A percentile compares a stretch with the other conserved stretches of the same genome.
Conservation (phyloP, 371 early-diverging fungal genomes). For the Syncephalis plumigaleata region DNA sequence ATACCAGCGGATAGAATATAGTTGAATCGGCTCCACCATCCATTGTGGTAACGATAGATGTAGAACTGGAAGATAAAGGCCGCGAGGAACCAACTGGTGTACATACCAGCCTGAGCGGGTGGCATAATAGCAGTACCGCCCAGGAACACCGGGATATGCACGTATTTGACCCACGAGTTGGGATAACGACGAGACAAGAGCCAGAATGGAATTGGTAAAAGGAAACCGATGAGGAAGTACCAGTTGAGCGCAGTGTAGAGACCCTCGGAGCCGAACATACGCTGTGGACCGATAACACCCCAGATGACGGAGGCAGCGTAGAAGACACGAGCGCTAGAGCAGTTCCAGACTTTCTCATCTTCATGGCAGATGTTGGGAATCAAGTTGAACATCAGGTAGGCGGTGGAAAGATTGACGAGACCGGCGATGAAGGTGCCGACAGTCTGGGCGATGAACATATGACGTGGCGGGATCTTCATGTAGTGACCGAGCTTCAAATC, state of each 20-base stretch:
- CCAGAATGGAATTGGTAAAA: conserved; percentile 33
- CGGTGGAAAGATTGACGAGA: conserved; percentile 19
- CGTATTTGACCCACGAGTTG: conserved; percentile 9
- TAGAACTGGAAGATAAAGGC: conserved; percentile 46
- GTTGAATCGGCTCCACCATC: conserved; percentile 54
- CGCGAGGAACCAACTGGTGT: conserved; percentile 36
- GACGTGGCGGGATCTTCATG: conserved; percentile 40
- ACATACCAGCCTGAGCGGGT: conserved; percentile 8
- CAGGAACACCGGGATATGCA: conserved; percentile 11
- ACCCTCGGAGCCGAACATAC: conserved; percentile 39
- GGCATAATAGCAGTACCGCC: conserved; percentile 21
- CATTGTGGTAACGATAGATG: conserved; percentile 23
- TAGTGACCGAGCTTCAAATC: conserved; percentile 37
- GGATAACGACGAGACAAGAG: conserved; percentile 17
- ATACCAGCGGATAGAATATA: conserved; percentile 57
- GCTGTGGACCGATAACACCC: conserved; percentile 57
- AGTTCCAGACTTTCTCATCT: conserved; percentile 14
- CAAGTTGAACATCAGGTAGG: conserved; percentile 17
- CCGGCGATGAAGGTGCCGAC: conserved; percentile 23
- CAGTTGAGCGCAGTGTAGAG: conserved; percentile 38
- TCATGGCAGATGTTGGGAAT: conserved; percentile 13
- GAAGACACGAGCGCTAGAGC: conserved; percentile 15
- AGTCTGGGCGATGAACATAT: conserved; percentile 29
- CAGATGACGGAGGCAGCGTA: conserved; percentile 25
- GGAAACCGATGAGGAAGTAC: conserved; percentile 30